Conservation (phyloP, 2,329 filamentous ascomycete genomes). For the Ceratocystis variospora region DNA sequence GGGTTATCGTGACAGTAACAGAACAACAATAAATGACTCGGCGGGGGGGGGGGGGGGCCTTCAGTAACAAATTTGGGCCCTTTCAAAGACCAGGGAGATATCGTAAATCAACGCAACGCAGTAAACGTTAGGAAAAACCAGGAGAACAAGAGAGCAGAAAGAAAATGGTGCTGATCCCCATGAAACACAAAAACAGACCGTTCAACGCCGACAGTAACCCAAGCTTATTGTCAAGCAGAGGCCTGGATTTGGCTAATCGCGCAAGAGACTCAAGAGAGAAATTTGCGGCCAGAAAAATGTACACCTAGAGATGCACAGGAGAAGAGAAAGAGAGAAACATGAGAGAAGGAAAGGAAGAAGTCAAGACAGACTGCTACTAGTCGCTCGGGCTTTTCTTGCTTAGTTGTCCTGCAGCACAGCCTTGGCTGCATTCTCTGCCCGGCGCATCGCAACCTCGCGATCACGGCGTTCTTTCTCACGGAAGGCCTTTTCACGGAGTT, state of each 20-base stretch:
- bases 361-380: background rate
- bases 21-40: background rate
- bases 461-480: constrained; percentile 11
- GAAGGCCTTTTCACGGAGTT: constrained; percentile 10
- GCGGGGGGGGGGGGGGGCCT: background rate
- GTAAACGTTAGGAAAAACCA: background rate
- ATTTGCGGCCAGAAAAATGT: background rate
- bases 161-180: background rate
- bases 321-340: background rate
- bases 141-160: background rate
- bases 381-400: background rate
- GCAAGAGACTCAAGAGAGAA: background rate
- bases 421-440: constrained; percentile 8
- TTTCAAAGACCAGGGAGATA: background rate
- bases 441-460: constrained; percentile 11
- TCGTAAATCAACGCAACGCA: background rate
- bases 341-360: background rate
- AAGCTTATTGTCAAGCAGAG: background rate
- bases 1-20: background rate
- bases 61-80: background rate
- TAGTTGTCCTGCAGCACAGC: background rate
- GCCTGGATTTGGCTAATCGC: too few relatives aligned
- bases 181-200: background rate
- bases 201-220: background rate
- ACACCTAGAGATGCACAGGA: background rate